These are phyloP conservation scores for Gnaphalium uliginosum DNA, from an alignment of 129 eudicot species.

Conservation along the genomic window DNA sequence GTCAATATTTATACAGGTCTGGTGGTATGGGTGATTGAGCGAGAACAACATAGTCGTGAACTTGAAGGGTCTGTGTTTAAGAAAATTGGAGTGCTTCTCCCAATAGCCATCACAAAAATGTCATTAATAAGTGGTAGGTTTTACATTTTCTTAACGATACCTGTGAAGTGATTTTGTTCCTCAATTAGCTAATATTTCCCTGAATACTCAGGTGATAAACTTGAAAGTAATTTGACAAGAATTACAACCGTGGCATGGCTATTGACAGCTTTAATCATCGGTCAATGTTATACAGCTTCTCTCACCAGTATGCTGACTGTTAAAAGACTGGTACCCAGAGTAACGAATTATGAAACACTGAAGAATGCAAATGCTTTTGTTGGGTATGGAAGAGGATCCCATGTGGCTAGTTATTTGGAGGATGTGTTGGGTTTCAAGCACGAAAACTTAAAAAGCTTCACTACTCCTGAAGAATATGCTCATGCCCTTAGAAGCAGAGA, in stretches of 20 bases:
- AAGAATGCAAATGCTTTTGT: slow-evolving; percentile 29
- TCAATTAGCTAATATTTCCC: background rate
- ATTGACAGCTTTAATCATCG: slow-evolving; percentile 46
- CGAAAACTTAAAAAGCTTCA: slow-evolving; percentile 30
- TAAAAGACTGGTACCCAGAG: slow-evolving; percentile 37
- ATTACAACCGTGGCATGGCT: slow-evolving; percentile 52
- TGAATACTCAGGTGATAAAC: slow-evolving; percentile 35
- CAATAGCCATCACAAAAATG: slow-evolving; percentile 28
- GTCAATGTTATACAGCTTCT: slow-evolving; percentile 62
- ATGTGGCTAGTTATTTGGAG: slow-evolving; percentile 37
- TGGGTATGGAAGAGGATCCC: slow-evolving; percentile 42
- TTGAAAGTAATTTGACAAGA: slow-evolving; percentile 47
- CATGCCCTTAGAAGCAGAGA: slow-evolving; percentile 38
- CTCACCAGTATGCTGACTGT: slow-evolving; percentile 65
- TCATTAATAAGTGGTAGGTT: slow-evolving; percentile 29
- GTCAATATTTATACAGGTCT: slow-evolving; percentile 47
- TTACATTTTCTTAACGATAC: background rate
- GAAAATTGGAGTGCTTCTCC: slow-evolving; percentile 35
- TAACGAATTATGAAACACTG: slow-evolving; percentile 36
- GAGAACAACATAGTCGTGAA: slow-evolving; percentile 34
- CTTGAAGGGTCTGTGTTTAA: slow-evolving; percentile 39
- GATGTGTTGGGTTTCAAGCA: slow-evolving; percentile 38
- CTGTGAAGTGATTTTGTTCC: background rate
- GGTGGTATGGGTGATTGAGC: slow-evolving; percentile 56
- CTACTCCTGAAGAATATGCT: slow-evolving; percentile 38